Percentiles rank a stretch among this genome's conserved stretches.
phyloP scores from a whole-genome alignment of 768 basidiomycete species.

The Psilocybe azurescens region DNA sequence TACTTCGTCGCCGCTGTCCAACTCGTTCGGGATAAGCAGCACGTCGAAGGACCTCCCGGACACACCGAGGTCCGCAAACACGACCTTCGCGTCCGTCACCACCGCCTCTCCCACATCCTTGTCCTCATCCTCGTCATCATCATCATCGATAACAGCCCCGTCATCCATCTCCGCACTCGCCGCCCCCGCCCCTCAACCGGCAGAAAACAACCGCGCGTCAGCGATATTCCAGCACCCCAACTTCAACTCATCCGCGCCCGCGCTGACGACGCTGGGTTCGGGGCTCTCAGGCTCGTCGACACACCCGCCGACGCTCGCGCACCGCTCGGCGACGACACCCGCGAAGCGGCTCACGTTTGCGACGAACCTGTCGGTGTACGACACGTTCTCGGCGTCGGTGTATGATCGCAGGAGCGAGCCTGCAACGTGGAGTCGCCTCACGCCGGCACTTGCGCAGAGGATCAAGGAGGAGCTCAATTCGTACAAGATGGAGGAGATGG shows the following conservation, averaged over 20 bases:
- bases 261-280: slow-evolving; percentile 56
- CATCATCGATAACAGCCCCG: background rate
- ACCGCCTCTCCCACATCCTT: background rate
- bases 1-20: slow-evolving; percentile 34
- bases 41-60: slow-evolving; percentile 44
- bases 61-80: slow-evolving; percentile 16
- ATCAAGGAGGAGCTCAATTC: slow-evolving; percentile 99
- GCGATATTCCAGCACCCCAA: slow-evolving; percentile 81
- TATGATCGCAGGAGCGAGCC: slow-evolving; percentile 97
- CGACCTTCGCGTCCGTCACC: background rate
- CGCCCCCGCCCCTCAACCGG: slow-evolving; percentile 46
- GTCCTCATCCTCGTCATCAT: background rate
- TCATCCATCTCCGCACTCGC: too few relatives aligned
- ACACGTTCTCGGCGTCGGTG: slow-evolving; percentile 90
- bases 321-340: slow-evolving; percentile 74
- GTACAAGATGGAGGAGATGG: slow-evolving; percentile 99
- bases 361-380: slow-evolving; percentile 91
- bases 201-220: slow-evolving; percentile 36
- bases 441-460: slow-evolving; percentile 91
- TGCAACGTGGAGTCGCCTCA: slow-evolving; percentile 95
- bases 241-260: slow-evolving; percentile 88
- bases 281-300: slow-evolving; percentile 34
- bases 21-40: slow-evolving; percentile 27
- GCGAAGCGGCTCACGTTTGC: slow-evolving; percentile 86
- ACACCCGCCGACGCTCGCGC: slow-evolving; percentile 57